Evolutionary conservation across 352 stramenopile species (phyloP), one percentile per base, ranked within the genome.

Genomic region (Pelagophyceae sp.): DNA sequence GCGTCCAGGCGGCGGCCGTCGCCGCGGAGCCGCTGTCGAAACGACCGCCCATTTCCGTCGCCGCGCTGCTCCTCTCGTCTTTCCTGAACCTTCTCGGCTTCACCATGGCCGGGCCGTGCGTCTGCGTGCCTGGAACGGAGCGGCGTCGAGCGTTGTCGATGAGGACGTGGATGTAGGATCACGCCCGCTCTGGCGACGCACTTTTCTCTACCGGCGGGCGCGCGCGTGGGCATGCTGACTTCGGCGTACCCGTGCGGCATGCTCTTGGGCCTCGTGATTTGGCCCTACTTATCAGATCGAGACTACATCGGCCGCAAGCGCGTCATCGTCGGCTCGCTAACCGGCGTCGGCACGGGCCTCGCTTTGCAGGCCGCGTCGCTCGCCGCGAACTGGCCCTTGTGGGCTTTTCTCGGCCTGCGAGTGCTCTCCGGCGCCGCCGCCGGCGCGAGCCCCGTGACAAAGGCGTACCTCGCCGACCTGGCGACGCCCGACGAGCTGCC

Each of bases 1-100:
- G n/a, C n/a, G n/a, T n/a, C n/a, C n/a, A n/a, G n/a, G n/a, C n/a
- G n/a, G n/a, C n/a, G n/a, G n/a, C n/a, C n/a, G n/a, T n/a, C n/a
- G n/a, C n/a, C n/a, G n/a, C n/a, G n/a, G n/a, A n/a, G n/a, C n/a
- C n/a, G n/a, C n/a, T n/a, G 45, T 54, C 45, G 45, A 11, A 11
- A 23, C 45, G 45, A 54, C 45, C 45, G 45, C 45, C 45, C 23
- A 54, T 54, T 23, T 54, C 45, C 32, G 80, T 87, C 20, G 60
- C 64, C 32, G 82, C 80, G 33, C 76, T 89, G 65, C 79, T 89
- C 45, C 29, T 80, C 33, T 74, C 83, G n/a, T 75, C 78, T 27
- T 88, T 87, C 81, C 77, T 89, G n/a, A 87, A 87, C 80, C 80
- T 89, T 0, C 76, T 89, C 6, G 83, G 83, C 19, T 88, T 88